Evolutionary conservation across 179 eudicot species (phyloP).

Genomic region (Silene vulgaris): DNA sequence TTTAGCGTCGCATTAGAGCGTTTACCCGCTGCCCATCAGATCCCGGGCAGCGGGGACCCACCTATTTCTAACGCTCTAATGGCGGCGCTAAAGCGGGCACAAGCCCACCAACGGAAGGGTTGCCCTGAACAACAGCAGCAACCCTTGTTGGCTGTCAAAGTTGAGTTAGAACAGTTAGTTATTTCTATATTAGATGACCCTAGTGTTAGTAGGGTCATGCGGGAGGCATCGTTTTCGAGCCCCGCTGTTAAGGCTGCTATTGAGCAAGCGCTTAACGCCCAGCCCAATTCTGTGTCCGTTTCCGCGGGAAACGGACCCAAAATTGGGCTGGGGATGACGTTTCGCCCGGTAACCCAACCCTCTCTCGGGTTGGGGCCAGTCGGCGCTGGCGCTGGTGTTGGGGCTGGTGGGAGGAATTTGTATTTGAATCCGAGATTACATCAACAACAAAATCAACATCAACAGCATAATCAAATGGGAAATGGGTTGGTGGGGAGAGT

Average conservation of each 20-base stretch:
- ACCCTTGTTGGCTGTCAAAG: conserved; percentile 45
- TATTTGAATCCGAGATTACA: conserved; percentile 59
- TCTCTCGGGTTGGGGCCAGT: conserved; percentile 8
- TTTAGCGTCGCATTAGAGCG: conserved; percentile 54
- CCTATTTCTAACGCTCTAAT: conserved; percentile 54
- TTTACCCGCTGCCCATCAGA: conserved; percentile 40
- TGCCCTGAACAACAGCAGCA: conserved; percentile 56
- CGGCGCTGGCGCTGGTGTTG: neutral
- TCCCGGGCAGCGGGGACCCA: conserved; percentile 31
- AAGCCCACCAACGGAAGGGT: conserved; percentile 52
- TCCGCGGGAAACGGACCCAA: conserved; percentile 19
- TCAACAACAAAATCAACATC: conserved; percentile 1
- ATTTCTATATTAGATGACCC: conserved; percentile 39
- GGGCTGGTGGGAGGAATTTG: conserved; percentile 31
- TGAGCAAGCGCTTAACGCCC: conserved; percentile 28
- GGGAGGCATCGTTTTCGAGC: conserved; percentile 57
- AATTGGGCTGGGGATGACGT: conserved; percentile 13
- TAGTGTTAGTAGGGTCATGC: conserved; percentile 57
- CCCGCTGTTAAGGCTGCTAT: conserved; percentile 44
- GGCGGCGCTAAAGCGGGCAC: conserved; percentile 57
- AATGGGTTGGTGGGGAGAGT: conserved; percentile 6
- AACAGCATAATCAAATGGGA: conserved; percentile 13
- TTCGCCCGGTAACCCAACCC: conserved; percentile 28
- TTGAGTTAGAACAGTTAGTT: conserved; percentile 32
- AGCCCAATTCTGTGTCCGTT: conserved; percentile 26